Evolutionary conservation across 2,329 filamentous ascomycete genomes (phyloP), one percentile per base, ranked within the genome.

Genomic region (Xylaria hypoxylon): DNA sequence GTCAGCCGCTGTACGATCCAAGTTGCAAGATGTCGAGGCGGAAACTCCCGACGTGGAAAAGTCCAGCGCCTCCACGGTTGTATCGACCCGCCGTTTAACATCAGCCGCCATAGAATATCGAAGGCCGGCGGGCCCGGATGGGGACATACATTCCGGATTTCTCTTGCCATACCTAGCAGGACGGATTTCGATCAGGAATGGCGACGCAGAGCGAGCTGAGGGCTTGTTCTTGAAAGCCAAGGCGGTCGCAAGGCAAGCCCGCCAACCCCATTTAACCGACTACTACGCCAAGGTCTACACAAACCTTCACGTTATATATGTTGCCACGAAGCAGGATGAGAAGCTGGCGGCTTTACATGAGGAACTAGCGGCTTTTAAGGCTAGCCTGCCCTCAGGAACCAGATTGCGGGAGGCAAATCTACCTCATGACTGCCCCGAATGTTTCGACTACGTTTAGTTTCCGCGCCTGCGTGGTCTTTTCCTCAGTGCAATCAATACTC

Each of bases 181-280:
- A 13, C 64, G 68, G 19, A 70, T 70, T 33, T 62, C 64, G 2
- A 51, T 66, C 5, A 62, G 68, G 15, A 67, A 64, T 17, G 68
- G 67, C 2, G 68, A 70, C 55, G 57, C 67, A 24, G 60, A 58
- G 17, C 63, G 68, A 47, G 68, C 68, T 1, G 68, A 70, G 42
- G 67, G 53, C n/a, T 67, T 64, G 53, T 67, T 70, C 55, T 44
- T 69, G 40, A 67, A 63, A 51, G 67, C 68, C 35, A 60, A 60
- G 55, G 22, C 24, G 22, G 55, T 53, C 26, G 64, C 68, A 8
- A 62, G 35, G 35, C 48, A 68, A 48, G 47, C 47, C 33, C 19
- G 13, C 11, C 19, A 45, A 38, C 48, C 52, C 15, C 58, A 58
- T 33, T 24, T 65, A 17, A 45, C 38, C 15, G 64, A 67, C 44